Evolutionary conservation across 1,284 basidiomycete species (phyloP).

Genomic region (Rhodotorula sp.): DNA sequence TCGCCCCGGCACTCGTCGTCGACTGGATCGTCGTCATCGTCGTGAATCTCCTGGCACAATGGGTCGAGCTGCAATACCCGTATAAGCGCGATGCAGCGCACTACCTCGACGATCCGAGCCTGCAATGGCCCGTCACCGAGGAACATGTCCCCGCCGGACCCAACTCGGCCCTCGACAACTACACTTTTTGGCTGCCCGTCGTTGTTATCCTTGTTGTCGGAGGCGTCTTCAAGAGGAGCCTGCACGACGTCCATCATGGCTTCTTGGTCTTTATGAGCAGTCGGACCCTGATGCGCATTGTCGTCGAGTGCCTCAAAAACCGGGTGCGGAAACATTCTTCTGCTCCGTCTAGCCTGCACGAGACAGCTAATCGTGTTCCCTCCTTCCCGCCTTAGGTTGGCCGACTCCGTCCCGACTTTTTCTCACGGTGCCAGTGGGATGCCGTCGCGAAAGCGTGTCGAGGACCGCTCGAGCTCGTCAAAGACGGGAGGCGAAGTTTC

Average conservation of each 20-base stretch:
- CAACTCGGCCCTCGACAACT: conserved; percentile 12
- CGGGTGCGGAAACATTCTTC: not conserved
- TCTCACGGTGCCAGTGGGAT: conserved; percentile 64
- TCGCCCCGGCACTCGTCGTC: conserved; percentile 34
- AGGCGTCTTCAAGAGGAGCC: conserved; percentile 9
- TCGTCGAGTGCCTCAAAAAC: conserved; percentile 25
- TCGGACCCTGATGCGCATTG: conserved; percentile 24
- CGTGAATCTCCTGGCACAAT: conserved; percentile 5
- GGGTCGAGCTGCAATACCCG: conserved; percentile 22
- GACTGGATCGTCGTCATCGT: conserved; percentile 38
- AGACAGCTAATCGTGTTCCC: conserved; percentile 37
- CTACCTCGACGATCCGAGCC: conserved; percentile 16
- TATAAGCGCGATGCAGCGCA: conserved; percentile 28
- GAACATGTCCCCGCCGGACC: conserved; percentile 27
- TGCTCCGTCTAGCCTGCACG: not conserved
- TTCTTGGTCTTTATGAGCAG: conserved; percentile 27
- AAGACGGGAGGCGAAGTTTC: conserved; percentile 40
- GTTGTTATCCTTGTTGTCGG: conserved; percentile 33
- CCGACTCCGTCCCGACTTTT: conserved; percentile 66
- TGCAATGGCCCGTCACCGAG: conserved; percentile 1
- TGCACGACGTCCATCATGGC: conserved; percentile 41
- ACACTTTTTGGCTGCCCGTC: conserved; percentile 37
- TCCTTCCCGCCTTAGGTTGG: conserved; percentile 52
- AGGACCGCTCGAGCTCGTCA: conserved; percentile 52
- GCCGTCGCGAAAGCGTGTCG: conserved; percentile 56